Evolutionary conservation across 139 green algal genomes (phyloP).

Genomic region (Trebouxia sp.): DNA sequence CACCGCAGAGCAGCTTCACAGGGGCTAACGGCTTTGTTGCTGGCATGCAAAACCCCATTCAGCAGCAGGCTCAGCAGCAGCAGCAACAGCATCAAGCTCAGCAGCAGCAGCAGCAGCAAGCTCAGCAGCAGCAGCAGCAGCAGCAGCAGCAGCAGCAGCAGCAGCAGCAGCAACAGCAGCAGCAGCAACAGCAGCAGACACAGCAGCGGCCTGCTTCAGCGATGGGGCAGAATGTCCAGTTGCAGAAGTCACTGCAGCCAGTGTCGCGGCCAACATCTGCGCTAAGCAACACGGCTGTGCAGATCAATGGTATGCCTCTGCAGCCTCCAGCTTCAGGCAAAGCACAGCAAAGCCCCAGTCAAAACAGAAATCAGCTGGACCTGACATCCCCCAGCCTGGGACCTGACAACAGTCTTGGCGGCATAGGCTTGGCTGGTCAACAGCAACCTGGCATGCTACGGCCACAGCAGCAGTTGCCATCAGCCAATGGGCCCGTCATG

Average conservation of each 20-base stretch:
- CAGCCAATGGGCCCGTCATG: conserved; percentile 44
- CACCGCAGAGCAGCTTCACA: neutral
- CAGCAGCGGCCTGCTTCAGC: neutral
- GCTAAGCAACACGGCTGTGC: neutral
- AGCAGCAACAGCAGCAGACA: conserved; percentile 38
- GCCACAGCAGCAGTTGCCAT: conserved; percentile 36
- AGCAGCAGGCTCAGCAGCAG: conserved; percentile 31
- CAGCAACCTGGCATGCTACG: conserved; percentile 31
- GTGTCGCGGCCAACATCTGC: neutral
- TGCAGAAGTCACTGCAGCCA: neutral
- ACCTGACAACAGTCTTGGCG: neutral
- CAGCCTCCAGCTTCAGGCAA: conserved; percentile 6
- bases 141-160: conserved; percentile 1
- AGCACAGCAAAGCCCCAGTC: neutral
- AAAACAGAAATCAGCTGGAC: conserved; percentile 1
- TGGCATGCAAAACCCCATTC: neutral
- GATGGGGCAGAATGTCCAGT: neutral
- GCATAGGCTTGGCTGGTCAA: neutral
- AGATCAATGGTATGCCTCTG: neutral
- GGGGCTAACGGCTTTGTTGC: neutral
- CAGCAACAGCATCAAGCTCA: too few relatives aligned
- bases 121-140: conserved; percentile 43
- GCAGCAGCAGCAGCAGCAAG: neutral
- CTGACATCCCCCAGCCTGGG: neutral
- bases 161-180: conserved; percentile 27